A percentile compares a stretch with the other conserved stretches of the same genome.
Evolutionary conservation across 2,329 filamentous ascomycete genomes (phyloP).

Genomic region (Microdochium paspali): DNA sequence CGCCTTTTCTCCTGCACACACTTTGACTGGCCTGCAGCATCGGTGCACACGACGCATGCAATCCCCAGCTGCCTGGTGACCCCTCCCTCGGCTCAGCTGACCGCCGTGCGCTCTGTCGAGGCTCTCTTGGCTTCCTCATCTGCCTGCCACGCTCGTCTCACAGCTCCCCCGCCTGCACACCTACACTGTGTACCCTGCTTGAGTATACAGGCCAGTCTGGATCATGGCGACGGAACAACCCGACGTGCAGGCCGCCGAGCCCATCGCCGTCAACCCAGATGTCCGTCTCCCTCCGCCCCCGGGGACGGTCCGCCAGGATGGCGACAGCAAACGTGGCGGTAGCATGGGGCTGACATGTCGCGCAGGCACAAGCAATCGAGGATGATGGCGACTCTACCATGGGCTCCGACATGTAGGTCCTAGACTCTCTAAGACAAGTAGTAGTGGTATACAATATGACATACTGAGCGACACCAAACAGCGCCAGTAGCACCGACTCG

Average conservation of each 20-base stretch:
- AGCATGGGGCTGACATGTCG: background rate
- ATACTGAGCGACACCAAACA: background rate
- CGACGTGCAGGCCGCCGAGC: background rate
- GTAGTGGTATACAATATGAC: background rate
- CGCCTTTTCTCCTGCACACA: too few species aligned
- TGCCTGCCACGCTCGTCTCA: too few species aligned
- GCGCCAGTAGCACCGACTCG: slow-evolving; percentile 13
- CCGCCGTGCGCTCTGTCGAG: too few species aligned
- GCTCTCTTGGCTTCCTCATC: too few species aligned
- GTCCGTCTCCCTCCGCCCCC: background rate
- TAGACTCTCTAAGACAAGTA: background rate
- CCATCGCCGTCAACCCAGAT: background rate
- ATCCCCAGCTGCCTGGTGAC: too few species aligned
- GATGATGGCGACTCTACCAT: slow-evolving; percentile 15
- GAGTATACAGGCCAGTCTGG: too few species aligned
- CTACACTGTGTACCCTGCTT: too few species aligned
- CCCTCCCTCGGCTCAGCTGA: too few species aligned
- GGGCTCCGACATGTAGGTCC: slow-evolving; percentile 15
- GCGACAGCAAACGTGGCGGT: background rate
- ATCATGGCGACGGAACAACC: background rate
- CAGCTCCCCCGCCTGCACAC: too few species aligned
- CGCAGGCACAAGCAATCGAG: background rate
- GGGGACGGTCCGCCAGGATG: background rate
- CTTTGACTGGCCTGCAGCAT: too few species aligned
- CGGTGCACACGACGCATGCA: too few species aligned